Conservation (phyloP, 208 protist genomes). For the Trypanosomatidae sp. region DNA sequence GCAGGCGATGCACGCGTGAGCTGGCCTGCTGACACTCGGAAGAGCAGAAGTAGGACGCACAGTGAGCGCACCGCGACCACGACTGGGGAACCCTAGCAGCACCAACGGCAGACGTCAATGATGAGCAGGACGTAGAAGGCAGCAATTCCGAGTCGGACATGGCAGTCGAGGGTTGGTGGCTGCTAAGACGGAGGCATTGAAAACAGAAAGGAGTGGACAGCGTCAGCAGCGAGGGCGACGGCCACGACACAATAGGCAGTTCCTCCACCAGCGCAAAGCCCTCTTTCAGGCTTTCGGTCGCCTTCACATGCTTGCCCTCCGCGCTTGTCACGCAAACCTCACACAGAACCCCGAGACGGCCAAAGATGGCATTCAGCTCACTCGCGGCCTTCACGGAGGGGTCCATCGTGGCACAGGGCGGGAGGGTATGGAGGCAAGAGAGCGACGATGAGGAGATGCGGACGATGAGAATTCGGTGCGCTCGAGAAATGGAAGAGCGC, state of each 20-base stretch:
- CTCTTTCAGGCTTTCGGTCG: slow-evolving; percentile 38
- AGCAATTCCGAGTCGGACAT: neutral
- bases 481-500: neutral
- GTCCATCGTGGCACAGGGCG: slow-evolving; percentile 33
- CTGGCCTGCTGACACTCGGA: slow-evolving; percentile 35
- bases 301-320: slow-evolving; percentile 72
- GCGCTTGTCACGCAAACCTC: slow-evolving; percentile 35
- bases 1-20: slow-evolving; percentile 41
- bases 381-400: slow-evolving; percentile 42
- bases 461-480: neutral
- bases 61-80: slow-evolving; percentile 41
- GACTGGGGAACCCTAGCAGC: slow-evolving; percentile 2
- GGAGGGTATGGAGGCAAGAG: slow-evolving; percentile 4
- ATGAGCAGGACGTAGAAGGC: neutral
- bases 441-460: slow-evolving; percentile 6
- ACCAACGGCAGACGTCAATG: neutral
- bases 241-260: slow-evolving; percentile 75
- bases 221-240: slow-evolving; percentile 33
- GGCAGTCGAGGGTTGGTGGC: neutral
- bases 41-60: slow-evolving; percentile 67
- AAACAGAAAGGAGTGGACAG: slow-evolving; percentile 58
- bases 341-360: slow-evolving; percentile 54
- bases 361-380: slow-evolving; percentile 62
- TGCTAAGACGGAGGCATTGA: slow-evolving; percentile 58
- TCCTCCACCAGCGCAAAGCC: slow-evolving; percentile 68